Base-by-base conservation (phyloP, 495 filamentous ascomycete genomes). In the Penicillium fimorum region DNA sequence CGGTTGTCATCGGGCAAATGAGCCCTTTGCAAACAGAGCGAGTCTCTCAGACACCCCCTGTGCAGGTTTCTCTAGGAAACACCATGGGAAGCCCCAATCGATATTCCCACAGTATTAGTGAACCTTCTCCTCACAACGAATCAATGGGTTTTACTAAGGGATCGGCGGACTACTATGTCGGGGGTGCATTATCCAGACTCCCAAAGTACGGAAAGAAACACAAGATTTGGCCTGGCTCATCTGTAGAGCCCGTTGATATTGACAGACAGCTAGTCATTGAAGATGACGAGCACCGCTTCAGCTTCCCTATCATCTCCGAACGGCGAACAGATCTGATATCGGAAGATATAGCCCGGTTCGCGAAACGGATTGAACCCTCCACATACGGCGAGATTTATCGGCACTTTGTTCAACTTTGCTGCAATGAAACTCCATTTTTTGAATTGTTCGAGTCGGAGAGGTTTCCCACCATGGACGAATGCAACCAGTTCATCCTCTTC, bases 111-210 rank as follows among this genome's bases (percentile, higher is more conserved):
- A 55, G 60, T 13, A 48, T 47, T 13, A 60, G 52, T 22, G 66
- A 66, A 35, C 25, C 54, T 30, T 71, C 70, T 5, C 53, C 63
- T 1, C 57, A 58, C 44, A 42, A 56, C 8, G 61, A 60, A 22
- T 60, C 63, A 1, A 59, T 59, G 10, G 67, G 56, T 46, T 59
- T 58, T 10, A 37, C 62, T 11, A 68, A 67, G 29, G 62, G 61
- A 25, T 62, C 67, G 30, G 69, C 68, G 9, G 64, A 78, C 17
- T 71, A 71, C 44, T 72, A 70, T 55, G 70, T 74, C 5, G 72
- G 79, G 60, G 68, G 70, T 15, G 63, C 66, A 25, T 61, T 64
- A 12, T 63, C 63, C 17, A 62, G 72, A 43, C 57, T 72, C 30
- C 66, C 71, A 12, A 74, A 64, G 33, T 62, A 70, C 15, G 63